Percentiles rank a stretch among this genome's conserved stretches.
Evolutionary conservation across 306 rosid species (phyloP).

Genomic region (Myrica gale): DNA sequence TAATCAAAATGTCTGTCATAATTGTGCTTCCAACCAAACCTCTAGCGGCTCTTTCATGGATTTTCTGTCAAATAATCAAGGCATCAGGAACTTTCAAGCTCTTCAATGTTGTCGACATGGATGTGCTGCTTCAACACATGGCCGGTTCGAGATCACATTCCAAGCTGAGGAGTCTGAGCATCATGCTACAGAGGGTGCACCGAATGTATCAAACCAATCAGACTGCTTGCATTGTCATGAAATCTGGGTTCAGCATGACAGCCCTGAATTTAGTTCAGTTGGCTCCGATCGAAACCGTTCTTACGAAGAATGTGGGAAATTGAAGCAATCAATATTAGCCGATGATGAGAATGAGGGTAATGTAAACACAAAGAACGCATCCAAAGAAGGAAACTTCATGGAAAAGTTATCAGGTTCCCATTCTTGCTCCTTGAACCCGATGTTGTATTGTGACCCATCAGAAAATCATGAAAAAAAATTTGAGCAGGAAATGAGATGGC

Average conservation of each 20-base stretch:
- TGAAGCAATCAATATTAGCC: constrained; percentile 30
- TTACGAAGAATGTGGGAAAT: constrained; percentile 57
- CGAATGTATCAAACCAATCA: constrained; percentile 33
- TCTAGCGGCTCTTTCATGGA: constrained; percentile 49
- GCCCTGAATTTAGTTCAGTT: constrained; percentile 63
- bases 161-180: constrained; percentile 54
- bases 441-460: constrained; percentile 34
- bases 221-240: constrained; percentile 44
- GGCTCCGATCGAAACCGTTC: constrained; percentile 62
- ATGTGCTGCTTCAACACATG: constrained; percentile 69
- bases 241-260: constrained; percentile 59
- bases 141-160: constrained; percentile 79
- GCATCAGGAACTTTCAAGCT: constrained; percentile 41
- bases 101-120: constrained; percentile 53
- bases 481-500: constrained; percentile 69
- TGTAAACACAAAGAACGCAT: constrained; percentile 31
- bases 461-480: constrained; percentile 41
- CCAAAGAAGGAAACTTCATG: constrained; percentile 28
- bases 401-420: constrained; percentile 42
- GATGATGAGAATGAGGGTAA: constrained; percentile 30
- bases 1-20: constrained; percentile 50
- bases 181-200: constrained; percentile 33
- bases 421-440: constrained; percentile 35
- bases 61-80: constrained; percentile 38
- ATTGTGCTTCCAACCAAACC: constrained; percentile 57